Evolutionary conservation across 2,329 filamentous ascomycete genomes (phyloP).

Genomic region (Beauveria caledonica): DNA sequence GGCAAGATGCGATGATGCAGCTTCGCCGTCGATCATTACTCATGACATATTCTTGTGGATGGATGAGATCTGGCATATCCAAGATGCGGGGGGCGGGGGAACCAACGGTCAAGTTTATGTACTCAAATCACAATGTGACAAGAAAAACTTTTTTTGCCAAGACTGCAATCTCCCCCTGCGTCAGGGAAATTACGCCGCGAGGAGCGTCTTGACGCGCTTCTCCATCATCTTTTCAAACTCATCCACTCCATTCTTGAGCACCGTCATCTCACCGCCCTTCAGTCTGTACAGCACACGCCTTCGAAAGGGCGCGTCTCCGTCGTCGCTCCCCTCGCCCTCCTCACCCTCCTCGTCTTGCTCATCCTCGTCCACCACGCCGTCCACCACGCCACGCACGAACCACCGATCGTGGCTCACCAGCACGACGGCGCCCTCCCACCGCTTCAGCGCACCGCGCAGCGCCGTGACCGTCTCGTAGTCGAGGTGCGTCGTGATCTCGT

Average conservation of each 20-base stretch:
- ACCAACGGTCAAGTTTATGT: too few species aligned
- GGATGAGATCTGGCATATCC: neutral
- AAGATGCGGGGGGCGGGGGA: neutral
- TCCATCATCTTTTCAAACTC: conserved; percentile 58
- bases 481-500: conserved; percentile 78
- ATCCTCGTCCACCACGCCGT: conserved; percentile 44
- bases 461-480: conserved; percentile 75
- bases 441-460: conserved; percentile 55
- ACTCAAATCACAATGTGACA: neutral
- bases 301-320: conserved; percentile 35
- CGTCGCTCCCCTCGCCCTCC: conserved; percentile 28
- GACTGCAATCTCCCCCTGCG: neutral
- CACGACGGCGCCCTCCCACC: conserved; percentile 66
- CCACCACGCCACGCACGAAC: conserved; percentile 66
- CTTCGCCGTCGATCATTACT: neutral
- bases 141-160: neutral
- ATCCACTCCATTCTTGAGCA: conserved; percentile 51
- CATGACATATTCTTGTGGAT: neutral
- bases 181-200: conserved; percentile 14
- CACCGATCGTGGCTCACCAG: conserved; percentile 78
- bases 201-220: conserved; percentile 44
- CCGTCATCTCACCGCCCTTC: conserved; percentile 46
- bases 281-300: conserved; percentile 53
- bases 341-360: conserved; percentile 23
- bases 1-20: too few species aligned